Evolutionary conservation across 2,329 filamentous ascomycete genomes (phyloP), one percentile per base, ranked within the genome.

Genomic region (Arthrobotrys conoides): DNA sequence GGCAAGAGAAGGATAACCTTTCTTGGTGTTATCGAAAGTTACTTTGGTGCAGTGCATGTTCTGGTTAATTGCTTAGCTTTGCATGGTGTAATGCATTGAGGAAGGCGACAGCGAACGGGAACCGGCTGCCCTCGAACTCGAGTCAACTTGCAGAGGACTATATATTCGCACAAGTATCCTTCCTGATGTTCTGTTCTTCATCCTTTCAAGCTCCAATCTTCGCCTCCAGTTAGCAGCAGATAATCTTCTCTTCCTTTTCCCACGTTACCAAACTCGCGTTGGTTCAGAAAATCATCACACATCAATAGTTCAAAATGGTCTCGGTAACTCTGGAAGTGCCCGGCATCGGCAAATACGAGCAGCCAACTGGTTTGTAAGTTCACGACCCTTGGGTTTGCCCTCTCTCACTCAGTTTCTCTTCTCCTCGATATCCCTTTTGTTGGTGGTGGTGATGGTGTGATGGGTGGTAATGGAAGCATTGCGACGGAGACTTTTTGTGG

Each of bases 311-410:
- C 48, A 73, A 30, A 18, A 79, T 79, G 69, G 64, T 63, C 63
- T 59, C 67, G 63, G 48, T 73, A 79, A 63, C 44, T 38, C 38
- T 79, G n/a, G 76, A 79, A 59, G 55, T 57, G 49, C 70, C 76
- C 41, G 55, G 67, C 38, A 49, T 55, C 20, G 70, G 87, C 84
- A 87, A 88, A 83, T 87, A 87, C 82, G 85, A 86, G 67, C 87
- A 88, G 85, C 87, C 87, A 75, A 88, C 76, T 44, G 79, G 79
- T 44, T 61, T 80, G 73, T 79, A 79, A 73, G 76, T 72, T 30
- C 14, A 16, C 48, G n/a, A 12, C 38, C 30, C 20, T 67, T 63
- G 48, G 18, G 16, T 30, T 36, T 36, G 5, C 24, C 53, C 33
- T 36, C 36, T n/a, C n/a, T n/a, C n/a, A n/a, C 30, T 48, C 20